Base-by-base conservation (phyloP, 371 early-diverging fungal species). In the Ordospora colligata region DNA sequence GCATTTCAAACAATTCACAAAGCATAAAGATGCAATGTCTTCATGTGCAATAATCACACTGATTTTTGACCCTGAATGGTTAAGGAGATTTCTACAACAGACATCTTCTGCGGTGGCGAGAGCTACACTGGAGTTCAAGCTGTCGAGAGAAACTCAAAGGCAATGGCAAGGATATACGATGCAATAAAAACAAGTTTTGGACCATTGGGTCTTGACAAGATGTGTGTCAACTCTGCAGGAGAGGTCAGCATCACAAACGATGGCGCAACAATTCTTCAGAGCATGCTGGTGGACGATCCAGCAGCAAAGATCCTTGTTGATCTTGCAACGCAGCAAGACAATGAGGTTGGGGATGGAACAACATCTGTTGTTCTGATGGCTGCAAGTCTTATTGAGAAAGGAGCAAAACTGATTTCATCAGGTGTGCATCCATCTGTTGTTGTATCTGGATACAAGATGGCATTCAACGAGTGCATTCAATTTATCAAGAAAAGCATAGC, bases 261-360 rank as follows among this genome's bases (percentile, higher is more conserved):
- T 88, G 99, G 99, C 32, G 98, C 98, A 2, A 98, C 98, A 2
- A 98, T 99, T 83, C 88, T 97, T 74, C 88, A 90, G 73, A 89
- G 94, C 66, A 88, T 99, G 67, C 93, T 96, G 78, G 92, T 96
- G 6, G 94, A 93, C 81, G 97, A 97, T 84, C 96, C 98, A 17
- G 94, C 96, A 7, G 96, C 92, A 43, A 90, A 89, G 79, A 92
- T 96, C 11, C 87, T 99, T 11, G 95, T 96, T 21, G 98, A 97
- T 85, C 88, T 97, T 42, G 97, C 99, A 63, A 92, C 93, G 71
- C 93, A 95, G 79, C 98, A 99, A 87, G 98, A 99, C 85, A 92
- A 91, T 78, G 96, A 97, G 87, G 97, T 97, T 6, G 99, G 99
- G 19, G 99, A 99, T 83, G 99, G 99, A 45, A 99, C 99, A 22